phyloP scores from a whole-genome alignment of 495 filamentous ascomycete species.

The Aspergillus homomorphus region DNA sequence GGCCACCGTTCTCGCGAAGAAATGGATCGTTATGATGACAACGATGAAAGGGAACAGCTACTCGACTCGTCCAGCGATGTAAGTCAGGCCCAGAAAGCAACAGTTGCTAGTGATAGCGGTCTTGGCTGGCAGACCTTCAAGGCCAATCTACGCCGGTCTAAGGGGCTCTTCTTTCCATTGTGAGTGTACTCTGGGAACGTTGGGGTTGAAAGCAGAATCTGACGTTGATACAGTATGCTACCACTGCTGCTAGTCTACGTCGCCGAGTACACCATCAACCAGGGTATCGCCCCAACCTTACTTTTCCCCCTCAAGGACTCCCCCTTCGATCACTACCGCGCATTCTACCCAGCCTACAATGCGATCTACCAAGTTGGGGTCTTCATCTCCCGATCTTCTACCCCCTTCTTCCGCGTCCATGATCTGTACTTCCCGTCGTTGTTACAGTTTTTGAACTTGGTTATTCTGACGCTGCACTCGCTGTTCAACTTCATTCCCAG shows the following conservation, averaged over 20 bases:
- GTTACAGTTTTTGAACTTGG: slow-evolving; percentile 79
- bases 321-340: slow-evolving; percentile 76
- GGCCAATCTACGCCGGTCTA: slow-evolving; percentile 50
- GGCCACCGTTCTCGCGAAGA: slow-evolving; percentile 39
- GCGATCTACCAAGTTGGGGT: slow-evolving; percentile 93
- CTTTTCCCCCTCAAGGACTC: slow-evolving; percentile 74
- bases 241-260: slow-evolving; percentile 90
- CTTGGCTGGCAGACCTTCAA: slow-evolving; percentile 37
- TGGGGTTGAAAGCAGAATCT: slow-evolving; percentile 18
- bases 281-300: slow-evolving; percentile 83
- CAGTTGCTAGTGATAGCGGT: slow-evolving; percentile 2
- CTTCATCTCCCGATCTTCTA: slow-evolving; percentile 88
- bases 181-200: slow-evolving; percentile 30
- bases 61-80: slow-evolving; percentile 31
- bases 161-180: slow-evolving; percentile 64
- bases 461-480: slow-evolving; percentile 69
- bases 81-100: slow-evolving; percentile 22
- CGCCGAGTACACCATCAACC: slow-evolving; percentile 95
- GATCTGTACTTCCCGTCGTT: slow-evolving; percentile 76
- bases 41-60: slow-evolving; percentile 39
- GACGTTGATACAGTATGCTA: slow-evolving; percentile 63
- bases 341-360: slow-evolving; percentile 91
- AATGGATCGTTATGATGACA: slow-evolving; percentile 37
- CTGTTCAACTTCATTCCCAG: slow-evolving; percentile 75
- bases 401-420: slow-evolving; percentile 78